A percentile compares a stretch with the other conserved stretches of the same genome.
These are phyloP conservation scores for Pleurotus tuoliensis DNA, from an alignment of 768 basidiomycete genomes.

Conservation along the genomic window DNA sequence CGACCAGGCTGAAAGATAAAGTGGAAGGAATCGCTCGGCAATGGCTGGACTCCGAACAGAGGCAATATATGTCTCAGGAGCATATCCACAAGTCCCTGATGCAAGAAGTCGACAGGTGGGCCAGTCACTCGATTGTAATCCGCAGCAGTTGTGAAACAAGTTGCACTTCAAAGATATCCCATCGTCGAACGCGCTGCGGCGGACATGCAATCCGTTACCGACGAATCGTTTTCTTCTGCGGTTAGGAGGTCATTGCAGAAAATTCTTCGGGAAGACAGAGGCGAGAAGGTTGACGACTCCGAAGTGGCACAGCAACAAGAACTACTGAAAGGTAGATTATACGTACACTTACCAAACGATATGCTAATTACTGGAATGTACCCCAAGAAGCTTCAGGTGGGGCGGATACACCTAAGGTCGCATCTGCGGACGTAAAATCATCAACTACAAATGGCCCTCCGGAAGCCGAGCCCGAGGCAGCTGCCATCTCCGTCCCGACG, in stretches of 20 bases:
- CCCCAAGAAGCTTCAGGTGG: not conserved
- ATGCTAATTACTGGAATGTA: too few relatives aligned
- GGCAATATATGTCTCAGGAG: constrained; percentile 49
- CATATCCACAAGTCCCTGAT: constrained; percentile 56
- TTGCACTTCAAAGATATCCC: constrained; percentile 45
- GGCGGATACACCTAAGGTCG: not conserved
- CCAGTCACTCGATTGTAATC: not conserved
- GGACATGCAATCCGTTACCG: constrained; percentile 45
- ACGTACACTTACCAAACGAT: not conserved
- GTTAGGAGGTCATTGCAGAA: constrained; percentile 40
- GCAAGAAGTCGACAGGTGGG: constrained; percentile 69
- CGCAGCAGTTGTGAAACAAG: not conserved
- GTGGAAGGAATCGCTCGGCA: constrained; percentile 61
- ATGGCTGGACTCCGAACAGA: constrained; percentile 49
- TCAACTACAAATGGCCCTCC: not conserved
- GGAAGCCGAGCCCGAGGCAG: not conserved
- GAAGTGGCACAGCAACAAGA: not conserved
- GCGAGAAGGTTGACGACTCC: constrained; percentile 9
- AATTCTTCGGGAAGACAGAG: constrained; percentile 39
- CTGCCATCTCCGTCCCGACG: not conserved
- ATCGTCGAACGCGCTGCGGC: constrained; percentile 60
- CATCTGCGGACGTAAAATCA: not conserved
- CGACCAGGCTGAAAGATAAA: constrained; percentile 48
- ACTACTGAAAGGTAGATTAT: not conserved
- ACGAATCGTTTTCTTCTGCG: constrained; percentile 38